Base-by-base conservation (phyloP, 2,329 filamentous ascomycete genomes). In the Ilyonectria mors-panacis region DNA sequence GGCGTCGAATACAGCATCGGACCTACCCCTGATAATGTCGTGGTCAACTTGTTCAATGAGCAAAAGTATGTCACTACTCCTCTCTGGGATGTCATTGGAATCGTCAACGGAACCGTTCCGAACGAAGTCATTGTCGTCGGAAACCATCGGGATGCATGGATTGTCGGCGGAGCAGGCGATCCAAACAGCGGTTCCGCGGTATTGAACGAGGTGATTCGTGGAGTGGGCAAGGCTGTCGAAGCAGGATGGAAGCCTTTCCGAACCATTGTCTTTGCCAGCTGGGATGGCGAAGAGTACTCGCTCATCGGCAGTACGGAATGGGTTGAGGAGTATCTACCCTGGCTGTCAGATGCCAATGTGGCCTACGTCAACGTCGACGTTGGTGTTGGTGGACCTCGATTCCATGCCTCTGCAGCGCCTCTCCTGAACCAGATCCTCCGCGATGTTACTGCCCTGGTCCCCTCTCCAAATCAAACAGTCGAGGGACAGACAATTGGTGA, bases 121-220 rank as follows among this genome's bases (percentile, higher is more conserved):
- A 91, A 97, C 74, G 94, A 98, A 76, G 94, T 97, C 1, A 85
- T 99, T 51, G 87, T 99, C 4, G 83, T 98, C 35, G 94, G 95
- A n/a, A 97, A 97, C 76, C 95, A 97, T 77, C 90, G 94, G 37
- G 94, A 97, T 80, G 93, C 95, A 0, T 97, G 94, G 94, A 92
- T 95, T 75, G 91, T 91, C 21, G 94, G 94, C n/a, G 93, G 94
- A 26, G 93, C 93, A 17, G 92, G 86, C 13, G 94, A 97, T 73
- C 94, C 94, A 1, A 95, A 95, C 83, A 93, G 91, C 69, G 94
- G 94, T 68, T 94, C 92, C 17, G 92, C 94, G 4, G 89, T 91
- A 1, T 80, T 97, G 50, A 94, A 94, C 70, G 94, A 97, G 74
- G 89, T 95, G 1, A 87, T 95, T 57, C 88, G 93, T 59, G 89